Evolutionary conservation across 2,329 filamentous ascomycete genomes (phyloP), one percentile per base, ranked within the genome.

Genomic region (Pyrenochaeta sp.): DNA sequence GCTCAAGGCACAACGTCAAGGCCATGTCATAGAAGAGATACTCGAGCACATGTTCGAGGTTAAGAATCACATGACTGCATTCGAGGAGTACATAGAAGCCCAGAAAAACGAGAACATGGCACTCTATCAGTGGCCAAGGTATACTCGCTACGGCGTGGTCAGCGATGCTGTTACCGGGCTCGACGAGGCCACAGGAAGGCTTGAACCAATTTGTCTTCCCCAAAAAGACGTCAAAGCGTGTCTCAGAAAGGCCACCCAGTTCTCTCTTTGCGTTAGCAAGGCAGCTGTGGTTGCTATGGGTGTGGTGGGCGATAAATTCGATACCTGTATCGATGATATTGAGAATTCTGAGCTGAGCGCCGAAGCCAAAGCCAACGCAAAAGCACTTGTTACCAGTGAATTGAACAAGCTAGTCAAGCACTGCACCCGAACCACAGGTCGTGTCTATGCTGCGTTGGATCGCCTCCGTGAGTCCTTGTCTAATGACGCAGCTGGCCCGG

Each of bases 391-490:
- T 7, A 51, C 51, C 7, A 33, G 15, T 6, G 64, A 67, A 31
- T 29, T 66, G 14, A 44, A 44, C 20, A 57, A 63, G 39, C 18
- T 68, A 10, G 23, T 64, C 9, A 54, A 61, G 29, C 41, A 63
- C 40, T 55, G 52, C 7, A 59, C 61, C 0, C 35, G 20, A 7
- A 56, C 63, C 11, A 60, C 64, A 7, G 35, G 54, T 10, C 23
- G 43, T 15, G 49, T 64, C 7, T 68, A 60, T 42, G 31, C 42
- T 17, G 58, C 64, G 1, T 45, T 60, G 18, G 61, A 67, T 35
- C 2, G 56, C 1, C 51, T 68, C 9, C 49, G 47, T 2, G 46
- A 46, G 17, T 31, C 32, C 2, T 12, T 52, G 5, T n/a, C 37
- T n/a, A 32, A 42, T n/a, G 37, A 42, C 1, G 45, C 49, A 17